Percentiles rank a stretch among this genome's conserved stretches.
Evolutionary conservation across 1,284 basidiomycete genomes (phyloP).

Genomic region (Fomitopsis palustris): DNA sequence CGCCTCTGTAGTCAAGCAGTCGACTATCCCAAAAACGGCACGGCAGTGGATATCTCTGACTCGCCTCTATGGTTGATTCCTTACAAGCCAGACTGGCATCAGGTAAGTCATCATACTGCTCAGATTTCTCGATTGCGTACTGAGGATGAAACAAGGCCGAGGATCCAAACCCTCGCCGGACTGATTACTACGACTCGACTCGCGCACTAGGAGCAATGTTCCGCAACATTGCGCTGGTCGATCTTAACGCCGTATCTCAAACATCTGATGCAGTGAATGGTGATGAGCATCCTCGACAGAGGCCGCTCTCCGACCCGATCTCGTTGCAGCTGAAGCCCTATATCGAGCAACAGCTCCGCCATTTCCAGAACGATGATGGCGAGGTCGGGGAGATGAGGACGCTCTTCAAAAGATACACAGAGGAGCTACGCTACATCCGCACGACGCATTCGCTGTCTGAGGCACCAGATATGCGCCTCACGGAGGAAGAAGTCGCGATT

Average conservation of each 20-base stretch:
- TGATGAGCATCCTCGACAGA: constrained; percentile 1
- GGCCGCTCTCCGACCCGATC: constrained; percentile 44
- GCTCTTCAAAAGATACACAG: constrained; percentile 50
- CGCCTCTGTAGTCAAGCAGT: constrained; percentile 66
- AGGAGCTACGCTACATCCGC: constrained; percentile 67
- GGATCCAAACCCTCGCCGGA: constrained; percentile 48
- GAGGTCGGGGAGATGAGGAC: constrained; percentile 30
- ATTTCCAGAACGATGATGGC: constrained; percentile 29
- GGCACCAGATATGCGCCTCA: constrained; percentile 48
- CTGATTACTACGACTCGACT: constrained; percentile 67
- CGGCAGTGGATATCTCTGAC: constrained; percentile 49
- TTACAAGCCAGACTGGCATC: constrained; percentile 75
- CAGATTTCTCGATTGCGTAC: not conserved
- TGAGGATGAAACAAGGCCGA: constrained; percentile 43
- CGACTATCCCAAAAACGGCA: constrained; percentile 73
- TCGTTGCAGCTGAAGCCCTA: constrained; percentile 38
- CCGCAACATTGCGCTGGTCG: constrained; percentile 52
- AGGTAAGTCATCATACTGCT: constrained; percentile 10
- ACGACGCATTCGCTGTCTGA: constrained; percentile 65
- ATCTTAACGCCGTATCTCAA: constrained; percentile 28
- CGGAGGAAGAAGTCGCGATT: constrained; percentile 70
- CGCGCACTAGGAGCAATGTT: constrained; percentile 68
- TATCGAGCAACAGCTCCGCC: constrained; percentile 36
- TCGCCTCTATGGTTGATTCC: constrained; percentile 50
- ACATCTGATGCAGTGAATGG: constrained; percentile 11